Percentiles rank a stretch among this genome's conserved stretches.
Conservation (phyloP, 2,329 filamentous ascomycete species). For the Curvularia spicifera region DNA sequence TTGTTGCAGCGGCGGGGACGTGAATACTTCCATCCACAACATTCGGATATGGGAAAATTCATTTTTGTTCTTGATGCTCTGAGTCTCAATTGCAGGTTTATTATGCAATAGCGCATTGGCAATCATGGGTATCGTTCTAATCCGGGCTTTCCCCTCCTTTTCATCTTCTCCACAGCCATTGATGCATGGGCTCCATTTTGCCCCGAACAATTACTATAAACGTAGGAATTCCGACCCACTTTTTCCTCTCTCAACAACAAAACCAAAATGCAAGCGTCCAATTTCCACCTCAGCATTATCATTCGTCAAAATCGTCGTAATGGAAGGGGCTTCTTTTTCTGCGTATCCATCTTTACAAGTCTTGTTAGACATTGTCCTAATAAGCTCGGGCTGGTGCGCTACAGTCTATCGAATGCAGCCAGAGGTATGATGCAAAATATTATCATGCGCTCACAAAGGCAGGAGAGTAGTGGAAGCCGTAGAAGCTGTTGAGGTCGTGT, state of each 20-base stretch:
- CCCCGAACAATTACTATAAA: neutral
- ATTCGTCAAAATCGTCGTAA: neutral
- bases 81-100: neutral
- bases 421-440: neutral
- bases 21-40: neutral
- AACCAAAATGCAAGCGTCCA: neutral
- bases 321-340: neutral
- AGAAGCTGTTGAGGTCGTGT: constrained; percentile 8
- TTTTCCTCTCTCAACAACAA: neutral
- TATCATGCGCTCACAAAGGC: neutral
- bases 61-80: neutral
- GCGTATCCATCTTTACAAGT: neutral
- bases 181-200: neutral
- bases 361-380: neutral
- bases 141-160: too few species aligned
- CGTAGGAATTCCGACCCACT: neutral
- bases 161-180: neutral
- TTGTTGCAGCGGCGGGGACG: neutral
- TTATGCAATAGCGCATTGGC: too few species aligned
- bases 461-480: neutral
- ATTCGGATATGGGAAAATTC: neutral
- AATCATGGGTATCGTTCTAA: neutral
- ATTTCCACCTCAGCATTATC: neutral
- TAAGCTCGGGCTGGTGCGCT: neutral
- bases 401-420: neutral